These are phyloP conservation scores for Citeromyces nyonsensis DNA, from an alignment of 805 yeast genomes.

Conservation along the genomic window DNA sequence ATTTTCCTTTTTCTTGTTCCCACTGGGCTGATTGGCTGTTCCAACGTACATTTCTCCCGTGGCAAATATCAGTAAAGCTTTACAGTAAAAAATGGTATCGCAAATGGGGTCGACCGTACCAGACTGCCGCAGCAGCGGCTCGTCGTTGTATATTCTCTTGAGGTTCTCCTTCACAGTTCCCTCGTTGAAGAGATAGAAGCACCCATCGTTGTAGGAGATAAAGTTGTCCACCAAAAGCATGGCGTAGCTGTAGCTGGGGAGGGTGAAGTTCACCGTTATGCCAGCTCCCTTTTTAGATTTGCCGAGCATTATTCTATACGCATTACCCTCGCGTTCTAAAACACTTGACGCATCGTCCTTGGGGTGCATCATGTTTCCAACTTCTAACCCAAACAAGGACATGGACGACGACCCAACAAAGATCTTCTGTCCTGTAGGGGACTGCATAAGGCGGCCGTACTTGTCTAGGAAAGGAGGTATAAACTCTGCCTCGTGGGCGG, in stretches of 20 bases:
- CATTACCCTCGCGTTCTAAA: slow-evolving; percentile 62
- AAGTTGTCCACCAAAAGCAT: slow-evolving; percentile 62
- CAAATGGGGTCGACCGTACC: slow-evolving; percentile 35
- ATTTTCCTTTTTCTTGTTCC: slow-evolving; percentile 16
- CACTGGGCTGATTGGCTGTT: slow-evolving; percentile 50
- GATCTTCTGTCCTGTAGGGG: slow-evolving; percentile 60
- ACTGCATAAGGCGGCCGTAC: slow-evolving; percentile 56
- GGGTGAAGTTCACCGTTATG: slow-evolving; percentile 49
- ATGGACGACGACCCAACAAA: slow-evolving; percentile 75
- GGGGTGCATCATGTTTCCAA: slow-evolving; percentile 27
- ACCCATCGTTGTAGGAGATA: slow-evolving; percentile 68
- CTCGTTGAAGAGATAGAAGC: slow-evolving; percentile 74
- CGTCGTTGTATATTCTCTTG: slow-evolving; percentile 45
- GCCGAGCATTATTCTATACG: slow-evolving; percentile 54
- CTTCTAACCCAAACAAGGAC: slow-evolving; percentile 69
- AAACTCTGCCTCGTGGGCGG: slow-evolving; percentile 25
- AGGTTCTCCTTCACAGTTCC: slow-evolving; percentile 59
- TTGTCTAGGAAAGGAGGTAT: slow-evolving; percentile 60
- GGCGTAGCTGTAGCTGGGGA: slow-evolving; percentile 69
- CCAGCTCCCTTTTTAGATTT: slow-evolving; percentile 57
- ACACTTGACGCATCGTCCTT: slow-evolving; percentile 28
- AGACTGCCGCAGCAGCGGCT: slow-evolving; percentile 8
- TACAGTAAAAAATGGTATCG: slow-evolving; percentile 74
- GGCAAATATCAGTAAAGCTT: slow-evolving; percentile 57
- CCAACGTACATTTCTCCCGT: slow-evolving; percentile 77